Evolutionary conservation across 495 filamentous ascomycete species (phyloP).

Genomic region (Aspergillus bridgeri): DNA sequence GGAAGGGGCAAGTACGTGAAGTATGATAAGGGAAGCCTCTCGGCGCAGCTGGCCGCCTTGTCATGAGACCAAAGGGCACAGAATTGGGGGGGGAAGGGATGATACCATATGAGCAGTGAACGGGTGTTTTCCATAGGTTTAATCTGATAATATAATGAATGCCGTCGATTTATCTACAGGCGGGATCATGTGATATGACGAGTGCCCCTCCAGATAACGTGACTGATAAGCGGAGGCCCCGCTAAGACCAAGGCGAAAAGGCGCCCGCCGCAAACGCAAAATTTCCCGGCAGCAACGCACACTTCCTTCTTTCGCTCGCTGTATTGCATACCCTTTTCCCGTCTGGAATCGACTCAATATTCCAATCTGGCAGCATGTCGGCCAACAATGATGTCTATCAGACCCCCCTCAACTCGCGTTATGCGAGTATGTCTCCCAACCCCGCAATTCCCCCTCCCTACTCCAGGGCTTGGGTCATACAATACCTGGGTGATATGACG

Average conservation of each 20-base stretch:
- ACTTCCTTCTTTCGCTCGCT: slow-evolving; percentile 18
- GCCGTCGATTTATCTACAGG: neutral
- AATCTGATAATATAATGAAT: neutral
- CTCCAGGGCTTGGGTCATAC: neutral
- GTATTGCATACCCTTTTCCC: slow-evolving; percentile 27
- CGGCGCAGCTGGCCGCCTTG: slow-evolving; percentile 45
- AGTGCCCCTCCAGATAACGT: slow-evolving; percentile 36
- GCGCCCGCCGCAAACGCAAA: slow-evolving; percentile 25
- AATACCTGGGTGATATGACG: neutral
- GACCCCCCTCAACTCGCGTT: slow-evolving; percentile 70
- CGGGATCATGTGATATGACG: slow-evolving; percentile 17
- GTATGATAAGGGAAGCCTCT: slow-evolving; percentile 74
- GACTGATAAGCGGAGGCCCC: slow-evolving; percentile 40
- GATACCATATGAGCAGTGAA: neutral
- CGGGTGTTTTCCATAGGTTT: neutral
- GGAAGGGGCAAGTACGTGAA: slow-evolving; percentile 96
- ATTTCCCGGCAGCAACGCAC: slow-evolving; percentile 30
- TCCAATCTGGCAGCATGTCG: slow-evolving; percentile 49
- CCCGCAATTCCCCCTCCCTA: neutral
- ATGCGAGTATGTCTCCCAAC: slow-evolving; percentile 54
- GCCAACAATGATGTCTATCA: slow-evolving; percentile 62
- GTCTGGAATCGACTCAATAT: slow-evolving; percentile 14
- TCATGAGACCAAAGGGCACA: neutral
- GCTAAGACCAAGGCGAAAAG: slow-evolving; percentile 24
- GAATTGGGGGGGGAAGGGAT: neutral